Percentiles rank a stretch among this genome's conserved stretches.
These are phyloP conservation scores for Clathrus columnatus DNA, from an alignment of 768 basidiomycete genomes.

Conservation along the genomic window DNA sequence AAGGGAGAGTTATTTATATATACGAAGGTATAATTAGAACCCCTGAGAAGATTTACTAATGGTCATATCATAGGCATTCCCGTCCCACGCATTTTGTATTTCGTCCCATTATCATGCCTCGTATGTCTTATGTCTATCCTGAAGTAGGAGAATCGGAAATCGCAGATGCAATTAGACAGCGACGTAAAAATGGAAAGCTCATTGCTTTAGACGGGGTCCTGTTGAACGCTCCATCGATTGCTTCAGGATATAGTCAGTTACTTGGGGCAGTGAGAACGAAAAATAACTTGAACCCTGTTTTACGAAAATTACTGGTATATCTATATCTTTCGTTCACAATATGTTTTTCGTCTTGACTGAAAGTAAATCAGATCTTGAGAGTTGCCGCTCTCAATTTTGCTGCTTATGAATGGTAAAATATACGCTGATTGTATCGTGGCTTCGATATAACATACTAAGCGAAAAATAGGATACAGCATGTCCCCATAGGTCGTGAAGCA, in stretches of 20 bases:
- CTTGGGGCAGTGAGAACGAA: slow-evolving; percentile 13
- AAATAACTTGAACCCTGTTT: slow-evolving; percentile 12
- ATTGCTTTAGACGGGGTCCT: slow-evolving; percentile 15
- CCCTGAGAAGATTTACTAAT: neutral
- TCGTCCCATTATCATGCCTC: too few species aligned
- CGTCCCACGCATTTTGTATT: too few species aligned
- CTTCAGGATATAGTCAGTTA: slow-evolving; percentile 13
- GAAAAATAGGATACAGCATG: slow-evolving; percentile 45
- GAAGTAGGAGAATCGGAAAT: slow-evolving; percentile 11
- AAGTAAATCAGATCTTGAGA: slow-evolving; percentile 14
- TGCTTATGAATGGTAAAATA: slow-evolving; percentile 19
- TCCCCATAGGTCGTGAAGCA: slow-evolving; percentile 37
- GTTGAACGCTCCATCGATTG: slow-evolving; percentile 17
- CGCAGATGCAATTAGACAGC: slow-evolving; percentile 15
- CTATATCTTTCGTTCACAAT: neutral
- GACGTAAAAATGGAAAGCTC: slow-evolving; percentile 15
- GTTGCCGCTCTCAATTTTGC: slow-evolving; percentile 17
- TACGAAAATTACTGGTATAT: slow-evolving; percentile 15
- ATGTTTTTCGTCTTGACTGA: neutral
- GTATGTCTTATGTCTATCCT: slow-evolving; percentile 16
- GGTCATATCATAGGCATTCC: neutral
- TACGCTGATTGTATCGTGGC: neutral
- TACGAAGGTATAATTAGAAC: neutral
- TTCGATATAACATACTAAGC: neutral
- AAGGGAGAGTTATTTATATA: neutral